Evolutionary conservation across 345 rosid species (phyloP), one percentile per base, ranked within the genome.

Genomic region (Eucalyptus rudis): DNA sequence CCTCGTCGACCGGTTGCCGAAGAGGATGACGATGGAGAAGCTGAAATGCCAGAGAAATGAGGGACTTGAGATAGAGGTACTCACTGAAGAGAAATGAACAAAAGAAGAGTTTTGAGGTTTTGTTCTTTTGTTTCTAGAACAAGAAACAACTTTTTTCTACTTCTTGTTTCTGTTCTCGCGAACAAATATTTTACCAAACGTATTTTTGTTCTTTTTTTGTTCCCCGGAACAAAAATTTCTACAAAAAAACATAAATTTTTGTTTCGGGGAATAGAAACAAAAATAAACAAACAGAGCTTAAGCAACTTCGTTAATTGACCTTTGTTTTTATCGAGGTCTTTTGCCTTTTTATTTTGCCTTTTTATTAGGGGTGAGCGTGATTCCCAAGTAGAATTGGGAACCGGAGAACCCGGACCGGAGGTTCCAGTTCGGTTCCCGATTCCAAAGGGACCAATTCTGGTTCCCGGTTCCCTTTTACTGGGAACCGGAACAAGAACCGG

Each of bases 141-240:
- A 50, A 50, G 7, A 50, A 50, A 15, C 7, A 15, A 50, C 1
- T 50, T 50, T 49, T 50, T 50, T 50, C 7, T 50, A 50, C 19
- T 15, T 2, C 1, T 50, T 0, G 0, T 50, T 49, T 50, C 0
- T 15, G 3, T 15, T 50, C 19, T 1, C 3, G 0, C 1, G 0
- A 50, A 50, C 52, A 50, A 0, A 50, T 5, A 0, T 50, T 50
- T 50, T 50, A 50, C 17, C 7, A 50, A 50, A 50, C 0, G 1
- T 0, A 0, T 50, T 50, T 50, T 0, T 15, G 0, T 50, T 50
- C 7, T 50, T 50, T 50, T 50, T 50, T 50, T 15, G 7, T 50
- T 50, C 51, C 0, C 6, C 1, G 0, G 3, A 49, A 49, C 17
- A 49, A 49, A 14, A 5, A 5, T 13, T 49, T 49, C 7, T 49